phyloP scores from a whole-genome alignment of 2,329 filamentous ascomycete species.

The Cladosporium sp. region DNA sequence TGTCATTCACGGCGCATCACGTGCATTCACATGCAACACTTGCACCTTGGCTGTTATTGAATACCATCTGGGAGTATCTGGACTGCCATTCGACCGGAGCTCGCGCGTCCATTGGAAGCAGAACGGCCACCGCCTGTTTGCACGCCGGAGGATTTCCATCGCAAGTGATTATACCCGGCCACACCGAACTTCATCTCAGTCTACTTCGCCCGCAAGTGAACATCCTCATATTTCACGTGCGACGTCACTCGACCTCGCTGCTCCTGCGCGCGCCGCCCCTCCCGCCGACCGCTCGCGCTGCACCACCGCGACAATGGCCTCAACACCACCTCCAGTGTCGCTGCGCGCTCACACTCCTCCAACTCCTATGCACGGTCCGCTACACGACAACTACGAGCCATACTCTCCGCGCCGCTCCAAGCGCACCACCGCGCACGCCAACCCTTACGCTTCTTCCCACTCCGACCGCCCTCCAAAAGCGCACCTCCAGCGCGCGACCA shows the following conservation, averaged over 20 bases:
- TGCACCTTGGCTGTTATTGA: neutral
- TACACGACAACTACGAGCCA: slow-evolving; percentile 66
- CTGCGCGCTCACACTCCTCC: slow-evolving; percentile 58
- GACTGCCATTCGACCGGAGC: neutral
- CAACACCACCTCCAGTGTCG: slow-evolving; percentile 8
- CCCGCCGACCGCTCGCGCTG: slow-evolving; percentile 12
- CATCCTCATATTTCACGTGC: neutral
- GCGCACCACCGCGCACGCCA: slow-evolving; percentile 30
- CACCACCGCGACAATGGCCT: slow-evolving; percentile 7
- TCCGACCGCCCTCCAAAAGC: slow-evolving; percentile 23
- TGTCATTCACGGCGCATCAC: neutral
- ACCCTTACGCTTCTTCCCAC: slow-evolving; percentile 44
- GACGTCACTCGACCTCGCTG: neutral
- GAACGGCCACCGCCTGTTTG: slow-evolving; percentile 10
- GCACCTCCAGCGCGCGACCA: slow-evolving; percentile 15
- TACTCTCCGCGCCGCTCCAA: slow-evolving; percentile 53
- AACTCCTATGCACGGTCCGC: slow-evolving; percentile 62
- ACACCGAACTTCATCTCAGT: neutral
- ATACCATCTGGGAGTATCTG: neutral
- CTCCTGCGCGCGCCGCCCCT: slow-evolving; percentile 12
- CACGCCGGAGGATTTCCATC: slow-evolving; percentile 3
- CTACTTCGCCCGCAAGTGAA: neutral
- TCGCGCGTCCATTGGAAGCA: neutral
- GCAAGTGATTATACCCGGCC: neutral
- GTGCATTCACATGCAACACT: neutral